Conservation (phyloP, 1,284 basidiomycete species). For the Farysia itapuensis region DNA sequence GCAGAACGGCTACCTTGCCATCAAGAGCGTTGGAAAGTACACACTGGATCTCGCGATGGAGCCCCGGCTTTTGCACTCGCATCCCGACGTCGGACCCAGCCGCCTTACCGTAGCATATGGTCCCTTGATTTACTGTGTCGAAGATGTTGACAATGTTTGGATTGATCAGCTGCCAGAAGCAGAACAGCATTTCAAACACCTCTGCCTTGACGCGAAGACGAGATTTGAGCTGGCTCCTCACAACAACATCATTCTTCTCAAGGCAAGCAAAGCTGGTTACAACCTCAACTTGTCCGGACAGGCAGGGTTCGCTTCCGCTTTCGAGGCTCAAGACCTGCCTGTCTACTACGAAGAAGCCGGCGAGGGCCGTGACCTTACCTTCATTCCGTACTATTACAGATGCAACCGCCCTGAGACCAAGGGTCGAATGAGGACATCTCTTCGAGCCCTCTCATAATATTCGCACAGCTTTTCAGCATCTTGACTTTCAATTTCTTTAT, state of each 20-base stretch:
- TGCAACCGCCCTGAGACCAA: conserved; percentile 8
- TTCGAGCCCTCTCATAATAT: too few relatives aligned
- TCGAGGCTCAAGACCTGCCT: conserved; percentile 6
- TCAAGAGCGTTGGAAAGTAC: conserved; percentile 1
- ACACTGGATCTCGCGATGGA: conserved; percentile 2
- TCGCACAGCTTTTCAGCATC: too few relatives aligned
- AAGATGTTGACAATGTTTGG: conserved; percentile 21
- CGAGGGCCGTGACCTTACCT: conserved; percentile 7
- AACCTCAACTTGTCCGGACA: conserved; percentile 3
- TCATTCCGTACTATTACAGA: conserved; percentile 12
- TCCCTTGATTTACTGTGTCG: conserved; percentile 21
- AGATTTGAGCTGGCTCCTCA: not conserved
- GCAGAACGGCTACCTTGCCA: conserved; percentile 2
- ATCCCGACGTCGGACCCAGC: conserved; percentile 7
- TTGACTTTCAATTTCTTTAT: too few relatives aligned
- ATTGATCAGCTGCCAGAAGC: conserved; percentile 9
- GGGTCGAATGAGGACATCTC: conserved; percentile 11
- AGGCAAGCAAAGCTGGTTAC: conserved; percentile 3
- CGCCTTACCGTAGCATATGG: conserved; percentile 8
- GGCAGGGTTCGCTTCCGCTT: conserved; percentile 5
- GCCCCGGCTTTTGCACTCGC: conserved; percentile 9
- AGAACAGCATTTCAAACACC: conserved; percentile 22
- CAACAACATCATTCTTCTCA: conserved; percentile 1
- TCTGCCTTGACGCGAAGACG: conserved; percentile 3
- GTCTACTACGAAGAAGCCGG: conserved; percentile 4